Evolutionary conservation across 2,329 filamentous ascomycete species (phyloP).

Genomic region (Cladosporium oxysporum): DNA sequence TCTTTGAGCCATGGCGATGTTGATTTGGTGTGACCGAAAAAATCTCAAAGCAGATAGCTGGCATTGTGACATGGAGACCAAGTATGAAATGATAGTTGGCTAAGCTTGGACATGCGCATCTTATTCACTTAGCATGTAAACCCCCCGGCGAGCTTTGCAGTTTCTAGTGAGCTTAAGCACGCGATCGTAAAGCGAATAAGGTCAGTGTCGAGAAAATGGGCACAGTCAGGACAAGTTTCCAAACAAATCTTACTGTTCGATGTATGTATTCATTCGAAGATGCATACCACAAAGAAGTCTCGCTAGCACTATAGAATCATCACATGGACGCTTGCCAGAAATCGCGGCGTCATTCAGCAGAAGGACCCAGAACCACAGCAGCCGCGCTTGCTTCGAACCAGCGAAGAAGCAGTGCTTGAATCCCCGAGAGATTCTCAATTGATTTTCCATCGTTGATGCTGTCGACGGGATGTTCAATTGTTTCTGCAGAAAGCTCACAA

Average conservation of each 20-base stretch:
- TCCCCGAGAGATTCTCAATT: not conserved
- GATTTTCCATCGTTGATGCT: not conserved
- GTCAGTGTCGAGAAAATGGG: not conserved
- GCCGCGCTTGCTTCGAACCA: not conserved
- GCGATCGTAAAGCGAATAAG: not conserved
- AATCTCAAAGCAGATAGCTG: too few relatives aligned
- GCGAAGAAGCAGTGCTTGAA: not conserved
- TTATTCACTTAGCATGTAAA: too few relatives aligned
- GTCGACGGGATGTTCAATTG: not conserved
- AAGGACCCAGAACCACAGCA: not conserved
- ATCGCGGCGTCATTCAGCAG: not conserved
- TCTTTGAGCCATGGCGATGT: too few relatives aligned
- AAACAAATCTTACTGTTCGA: not conserved
- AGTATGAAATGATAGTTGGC: too few relatives aligned
- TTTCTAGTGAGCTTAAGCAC: too few relatives aligned
- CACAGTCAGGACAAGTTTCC: not conserved
- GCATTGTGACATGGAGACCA: too few relatives aligned
- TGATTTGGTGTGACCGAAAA: too few relatives aligned
- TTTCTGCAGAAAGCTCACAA: not conserved
- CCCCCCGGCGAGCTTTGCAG: too few relatives aligned
- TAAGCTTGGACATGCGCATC: too few relatives aligned
- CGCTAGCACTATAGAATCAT: not conserved
- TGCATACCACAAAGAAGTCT: not conserved
- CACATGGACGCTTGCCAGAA: not conserved
- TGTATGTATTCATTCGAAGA: not conserved